Percentiles rank a stretch among this genome's conserved stretches.
Conservation (phyloP, 768 basidiomycete genomes). For the Serendipita sp. region DNA sequence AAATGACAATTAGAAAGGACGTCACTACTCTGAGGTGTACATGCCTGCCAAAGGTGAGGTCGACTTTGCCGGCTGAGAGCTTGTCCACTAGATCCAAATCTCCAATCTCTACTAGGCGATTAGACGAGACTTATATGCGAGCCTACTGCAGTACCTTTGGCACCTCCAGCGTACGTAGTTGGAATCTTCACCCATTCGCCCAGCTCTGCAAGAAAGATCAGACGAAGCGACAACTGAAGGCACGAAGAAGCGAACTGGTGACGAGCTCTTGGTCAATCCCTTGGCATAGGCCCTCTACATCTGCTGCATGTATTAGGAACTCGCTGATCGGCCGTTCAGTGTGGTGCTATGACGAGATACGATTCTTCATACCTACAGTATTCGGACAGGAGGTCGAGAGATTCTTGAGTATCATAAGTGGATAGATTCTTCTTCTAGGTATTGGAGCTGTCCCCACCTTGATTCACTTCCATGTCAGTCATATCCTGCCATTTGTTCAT, state of each 20-base stretch:
- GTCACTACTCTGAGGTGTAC: background rate
- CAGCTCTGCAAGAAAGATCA: constrained; percentile 34
- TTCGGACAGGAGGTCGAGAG: constrained; percentile 54
- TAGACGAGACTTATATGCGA: background rate
- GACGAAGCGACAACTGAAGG: constrained; percentile 10
- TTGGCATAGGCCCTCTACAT: constrained; percentile 92
- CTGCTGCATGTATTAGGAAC: constrained; percentile 93
- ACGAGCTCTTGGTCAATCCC: constrained; percentile 90
- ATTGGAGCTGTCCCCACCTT: constrained; percentile 32
- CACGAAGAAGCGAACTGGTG: constrained; percentile 26
- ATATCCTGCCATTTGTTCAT: constrained; percentile 99
- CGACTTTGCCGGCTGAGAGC: constrained; percentile 70
- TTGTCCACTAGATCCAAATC: constrained; percentile 69
- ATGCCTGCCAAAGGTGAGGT: constrained; percentile 74
- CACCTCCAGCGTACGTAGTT: constrained; percentile 94
- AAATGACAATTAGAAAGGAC: no score
- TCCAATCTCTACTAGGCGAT: constrained; percentile 37
- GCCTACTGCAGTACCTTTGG: constrained; percentile 43
- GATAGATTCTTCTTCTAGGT: background rate
- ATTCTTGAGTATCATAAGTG: constrained; percentile 31
- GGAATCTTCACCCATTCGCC: constrained; percentile 86
- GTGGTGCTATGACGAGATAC: background rate
- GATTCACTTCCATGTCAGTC: constrained; percentile 81
- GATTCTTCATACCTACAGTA: constrained; percentile 52
- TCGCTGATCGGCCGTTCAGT: constrained; percentile 37